Base-by-base conservation (phyloP, 169 alveolate species). In the Plasmodium malariae region DNA sequence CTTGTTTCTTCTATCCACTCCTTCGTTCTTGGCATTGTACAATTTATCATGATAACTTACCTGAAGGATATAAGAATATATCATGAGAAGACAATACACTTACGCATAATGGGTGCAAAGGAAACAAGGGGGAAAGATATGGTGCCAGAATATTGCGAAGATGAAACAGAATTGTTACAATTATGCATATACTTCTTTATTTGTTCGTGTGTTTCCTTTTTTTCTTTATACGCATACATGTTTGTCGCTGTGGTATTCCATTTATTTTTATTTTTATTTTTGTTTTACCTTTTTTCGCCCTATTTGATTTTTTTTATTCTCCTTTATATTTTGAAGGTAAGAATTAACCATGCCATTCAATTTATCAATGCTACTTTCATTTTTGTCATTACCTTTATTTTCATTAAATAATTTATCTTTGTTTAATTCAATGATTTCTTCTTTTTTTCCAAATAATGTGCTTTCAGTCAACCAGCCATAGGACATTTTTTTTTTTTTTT, bases 381-480 rank as follows among this genome's bases (percentile, higher is more conserved):
- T 83, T 48, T 83, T 83, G 26, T 65, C 49, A 30, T 83, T 65
- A 68, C 51, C 17, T 34, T 83, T 83, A 83, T 57, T 83, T 83
- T 65, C 91, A 24, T 60, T 65, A 43, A 37, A 65, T 67, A 83
- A 36, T 49, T 83, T 83, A 59, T 83, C 91, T 55, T 65, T 68
- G 62, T 57, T 59, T 67, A 83, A 45, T 49, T 83, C 85, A 65
- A 83, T 83, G 12, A 54, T 63, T 67, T 83, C 55, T 83, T 83
- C 91, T 65, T 83, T 83, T 68, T 83, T 83, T 55, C 65, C 65
- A 67, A 65, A 65, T 26, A 67, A 19, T 19, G 91, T 83, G 36
- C 91, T 83, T 83, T 83, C 91, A 14, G 91, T 83, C 14, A 83
- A 37, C 91, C 91, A 83, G 12, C 91, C 91, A 68, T 83, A 83